Evolutionary conservation across 176 grass and related monocot genomes (phyloP), one percentile per base, ranked within the genome.

Genomic region (Phragmites australis): DNA sequence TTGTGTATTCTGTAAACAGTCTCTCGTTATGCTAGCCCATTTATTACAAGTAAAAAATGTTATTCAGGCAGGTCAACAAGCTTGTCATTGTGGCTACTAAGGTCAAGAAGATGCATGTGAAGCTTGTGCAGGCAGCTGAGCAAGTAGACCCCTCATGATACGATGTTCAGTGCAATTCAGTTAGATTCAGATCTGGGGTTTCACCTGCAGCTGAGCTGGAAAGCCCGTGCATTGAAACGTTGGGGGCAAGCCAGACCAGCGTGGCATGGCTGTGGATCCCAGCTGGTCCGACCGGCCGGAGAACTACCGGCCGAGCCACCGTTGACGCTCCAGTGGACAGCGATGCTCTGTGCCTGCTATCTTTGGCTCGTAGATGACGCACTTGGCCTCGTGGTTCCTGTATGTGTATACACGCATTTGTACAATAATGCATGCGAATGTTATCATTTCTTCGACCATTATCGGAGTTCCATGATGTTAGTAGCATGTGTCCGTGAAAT

Each of bases 151-250:
- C 75, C 61, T 84, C 77, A 43, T 77, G 72, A 72, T 59, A 41
- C 46, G 0, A 26, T 17, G 61, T 6, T 53, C 45, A 79, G 76
- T 66, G 53, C 61, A 65, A 50, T 70, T 76, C 63, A 21, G 54
- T 70, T 61, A 29, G 82, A 75, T 76, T 81, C 71, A 77, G 87
- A 89, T 89, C 77, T 65, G 72, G 17, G 23, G 8, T 29, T 77
- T 65, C 45, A 46, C 52, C 63, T 47, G 62, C 63, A 14, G 77
- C 45, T 85, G 77, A 65, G 71, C 72, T 85, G 65, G 77, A 48
- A 0, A 31, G 34, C 22, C 31, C 71, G 14, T 72, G 72, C 72
- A 67, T 49, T 78, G 72, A 82, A 77, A 53, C 39, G 13, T 89
- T 41, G 46, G 64, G 74, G 39, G 63, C 27, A 85, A 81, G 77